Conservation (phyloP, 2,329 filamentous ascomycete genomes). For the Xylaria sp. region DNA sequence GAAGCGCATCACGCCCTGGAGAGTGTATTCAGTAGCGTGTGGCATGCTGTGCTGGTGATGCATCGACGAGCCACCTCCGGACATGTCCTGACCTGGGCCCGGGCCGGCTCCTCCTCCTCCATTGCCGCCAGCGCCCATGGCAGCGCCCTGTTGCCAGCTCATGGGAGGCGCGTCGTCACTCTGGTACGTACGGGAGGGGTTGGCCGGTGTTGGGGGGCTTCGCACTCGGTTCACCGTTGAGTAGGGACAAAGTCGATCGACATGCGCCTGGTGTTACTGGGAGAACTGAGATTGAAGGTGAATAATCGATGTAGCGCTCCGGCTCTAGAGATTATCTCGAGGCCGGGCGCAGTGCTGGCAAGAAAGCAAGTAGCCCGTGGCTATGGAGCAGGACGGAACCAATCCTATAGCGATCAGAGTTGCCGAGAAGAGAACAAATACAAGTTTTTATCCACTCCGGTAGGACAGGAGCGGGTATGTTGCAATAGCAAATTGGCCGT, state of each 20-base stretch:
- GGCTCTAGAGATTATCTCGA: constrained; percentile 24
- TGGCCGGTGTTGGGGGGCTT: constrained; percentile 39
- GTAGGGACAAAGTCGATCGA: constrained; percentile 32
- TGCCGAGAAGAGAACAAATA: no score
- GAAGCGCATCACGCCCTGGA: constrained; percentile 94
- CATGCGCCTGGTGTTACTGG: constrained; percentile 41
- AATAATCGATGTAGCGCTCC: constrained; percentile 19
- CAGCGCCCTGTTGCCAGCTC: constrained; percentile 53
- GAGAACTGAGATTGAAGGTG: background rate
- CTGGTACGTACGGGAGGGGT: constrained; percentile 11
- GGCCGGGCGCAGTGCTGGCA: background rate
- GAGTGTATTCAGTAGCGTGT: constrained; percentile 70
- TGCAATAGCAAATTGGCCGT: background rate
- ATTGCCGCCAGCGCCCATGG: constrained; percentile 55
- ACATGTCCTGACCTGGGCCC: constrained; percentile 55
- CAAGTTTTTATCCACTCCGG: background rate
- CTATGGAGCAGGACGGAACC: no score
- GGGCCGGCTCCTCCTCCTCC: constrained; percentile 57
- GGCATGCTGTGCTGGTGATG: constrained; percentile 60
- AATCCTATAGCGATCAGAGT: no score
- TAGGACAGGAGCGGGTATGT: constrained; percentile 6
- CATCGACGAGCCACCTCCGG: constrained; percentile 51
- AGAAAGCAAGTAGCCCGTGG: background rate
- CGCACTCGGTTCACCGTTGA: constrained; percentile 46
- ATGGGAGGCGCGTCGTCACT: constrained; percentile 39